Conservation (phyloP, 2,329 filamentous ascomycete genomes). For the Colletotrichum orbiculare region DNA sequence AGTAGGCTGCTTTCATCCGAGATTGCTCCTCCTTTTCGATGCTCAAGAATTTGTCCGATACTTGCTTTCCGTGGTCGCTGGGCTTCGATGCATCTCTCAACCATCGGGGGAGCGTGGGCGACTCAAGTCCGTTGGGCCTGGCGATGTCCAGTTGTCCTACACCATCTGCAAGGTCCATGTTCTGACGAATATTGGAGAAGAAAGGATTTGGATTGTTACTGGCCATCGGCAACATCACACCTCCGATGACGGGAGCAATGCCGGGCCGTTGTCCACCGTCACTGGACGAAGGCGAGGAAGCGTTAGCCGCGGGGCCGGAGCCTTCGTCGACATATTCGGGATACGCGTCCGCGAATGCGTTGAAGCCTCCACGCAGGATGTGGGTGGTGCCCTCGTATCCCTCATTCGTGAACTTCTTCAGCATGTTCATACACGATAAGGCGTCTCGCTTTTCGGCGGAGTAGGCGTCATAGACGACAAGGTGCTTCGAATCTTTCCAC, state of each 20-base stretch:
- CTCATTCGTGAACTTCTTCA: constrained; percentile 92
- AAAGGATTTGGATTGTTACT: constrained; percentile 84
- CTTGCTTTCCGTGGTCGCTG: constrained; percentile 79
- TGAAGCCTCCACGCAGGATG: constrained; percentile 86
- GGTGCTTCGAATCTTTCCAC: constrained; percentile 79
- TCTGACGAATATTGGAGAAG: constrained; percentile 95
- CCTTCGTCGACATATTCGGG: constrained; percentile 71
- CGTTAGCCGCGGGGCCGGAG: constrained; percentile 46
- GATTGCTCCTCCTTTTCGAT: constrained; percentile 89
- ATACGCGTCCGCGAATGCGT: constrained; percentile 75
- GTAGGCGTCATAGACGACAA: constrained; percentile 87
- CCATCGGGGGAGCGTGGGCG: constrained; percentile 77
- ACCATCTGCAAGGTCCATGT: constrained; percentile 93
- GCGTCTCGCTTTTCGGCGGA: constrained; percentile 86
- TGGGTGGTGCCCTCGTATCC: constrained; percentile 80
- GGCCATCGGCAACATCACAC: constrained; percentile 81
- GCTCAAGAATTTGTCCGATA: constrained; percentile 84
- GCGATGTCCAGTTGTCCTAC: constrained; percentile 82
- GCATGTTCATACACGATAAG: constrained; percentile 81
- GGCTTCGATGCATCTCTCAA: constrained; percentile 74
- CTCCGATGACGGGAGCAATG: constrained; percentile 84
- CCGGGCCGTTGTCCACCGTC: constrained; percentile 57
- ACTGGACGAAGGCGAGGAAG: constrained; percentile 53
- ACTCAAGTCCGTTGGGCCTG: constrained; percentile 58
- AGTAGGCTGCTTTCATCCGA: constrained; percentile 87